Conservation (phyloP, 2,329 filamentous ascomycete species). For the Cercospora sp. region DNA sequence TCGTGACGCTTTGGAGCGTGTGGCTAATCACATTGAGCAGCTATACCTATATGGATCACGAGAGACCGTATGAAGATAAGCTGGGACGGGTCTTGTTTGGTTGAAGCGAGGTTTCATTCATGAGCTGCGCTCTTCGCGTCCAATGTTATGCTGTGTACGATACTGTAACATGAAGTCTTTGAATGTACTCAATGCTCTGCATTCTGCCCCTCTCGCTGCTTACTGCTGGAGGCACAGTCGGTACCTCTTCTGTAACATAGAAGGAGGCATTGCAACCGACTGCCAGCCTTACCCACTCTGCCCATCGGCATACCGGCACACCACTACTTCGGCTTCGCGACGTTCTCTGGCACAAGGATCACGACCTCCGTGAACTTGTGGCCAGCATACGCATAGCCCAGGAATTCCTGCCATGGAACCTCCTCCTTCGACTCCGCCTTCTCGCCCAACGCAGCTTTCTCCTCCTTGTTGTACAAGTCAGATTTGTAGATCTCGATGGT, state of each 20-base stretch:
- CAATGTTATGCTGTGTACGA: background rate
- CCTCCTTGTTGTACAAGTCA: slow-evolving; percentile 18
- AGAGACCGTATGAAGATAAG: background rate
- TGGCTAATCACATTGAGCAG: background rate
- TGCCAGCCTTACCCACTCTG: too few species aligned
- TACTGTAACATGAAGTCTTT: background rate
- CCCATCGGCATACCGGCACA: background rate
- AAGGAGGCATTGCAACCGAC: too few species aligned
- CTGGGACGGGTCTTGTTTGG: background rate
- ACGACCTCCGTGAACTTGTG: slow-evolving; percentile 22
- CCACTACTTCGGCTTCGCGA: background rate
- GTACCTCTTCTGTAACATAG: background rate
- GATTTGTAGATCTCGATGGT: slow-evolving; percentile 23
- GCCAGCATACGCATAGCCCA: slow-evolving; percentile 17
- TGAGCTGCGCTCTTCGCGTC: background rate
- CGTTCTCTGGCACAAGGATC: slow-evolving; percentile 1
- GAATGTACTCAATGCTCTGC: background rate
- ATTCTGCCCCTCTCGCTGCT: background rate
- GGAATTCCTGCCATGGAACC: slow-evolving; percentile 20
- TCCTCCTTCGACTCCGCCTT: slow-evolving; percentile 9
- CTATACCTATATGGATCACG: background rate
- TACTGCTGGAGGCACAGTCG: background rate
- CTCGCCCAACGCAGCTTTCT: slow-evolving; percentile 8
- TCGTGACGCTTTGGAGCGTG: background rate
- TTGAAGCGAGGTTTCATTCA: background rate